Evolutionary conservation across 148 eudicot species (phyloP), one percentile per base, ranked within the genome.

Genomic region (Chenopodium suecicum): DNA sequence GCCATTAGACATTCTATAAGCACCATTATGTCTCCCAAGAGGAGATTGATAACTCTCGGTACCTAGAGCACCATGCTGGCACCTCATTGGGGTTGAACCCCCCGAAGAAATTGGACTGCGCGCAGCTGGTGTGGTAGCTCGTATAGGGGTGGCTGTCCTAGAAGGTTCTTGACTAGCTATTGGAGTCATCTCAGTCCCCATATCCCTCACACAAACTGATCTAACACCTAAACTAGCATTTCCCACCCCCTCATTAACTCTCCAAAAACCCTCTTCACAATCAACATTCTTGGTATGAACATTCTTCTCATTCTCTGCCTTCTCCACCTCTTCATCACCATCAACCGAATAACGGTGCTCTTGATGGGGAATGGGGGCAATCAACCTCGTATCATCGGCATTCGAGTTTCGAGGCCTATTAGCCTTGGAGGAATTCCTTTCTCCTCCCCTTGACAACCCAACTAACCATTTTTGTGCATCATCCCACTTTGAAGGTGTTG

Each of bases 401-500:
- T 95, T 95, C 34, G 99, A 95, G 85, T 94, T 91, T 37, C 99
- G 86, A 0, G 99, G 98, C 71, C 87, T 73, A 73, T 48, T 86
- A 79, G 91, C 80, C 37, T 88, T 93, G 0, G 89, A 78, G 2
- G 86, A 85, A 68, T 87, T 88, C 64, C 82, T 92, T 58, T 91
- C 98, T 1, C 93, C 90, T 12, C 93, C 95, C 81, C 98, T 90
- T 9, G 99, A 93, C 17, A 95, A 80, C 63, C 94, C 92, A 62
- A 89, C 97, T 25, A 95, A 82, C 99, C 99, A 95, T 81, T 95
- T 95, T n/a, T 95, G 99, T n/a, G 99, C 99, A 80, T 95, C 99
- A 82, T 95, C 99, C 99, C 99, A 95, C 67, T 95, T 95, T 23
- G 98, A 95, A 23, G 99, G 99, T 27, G 98, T 88, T 13, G 98